These are phyloP conservation scores for Hamigera avellanea DNA, from an alignment of 495 filamentous ascomycete species.

Conservation along the genomic window DNA sequence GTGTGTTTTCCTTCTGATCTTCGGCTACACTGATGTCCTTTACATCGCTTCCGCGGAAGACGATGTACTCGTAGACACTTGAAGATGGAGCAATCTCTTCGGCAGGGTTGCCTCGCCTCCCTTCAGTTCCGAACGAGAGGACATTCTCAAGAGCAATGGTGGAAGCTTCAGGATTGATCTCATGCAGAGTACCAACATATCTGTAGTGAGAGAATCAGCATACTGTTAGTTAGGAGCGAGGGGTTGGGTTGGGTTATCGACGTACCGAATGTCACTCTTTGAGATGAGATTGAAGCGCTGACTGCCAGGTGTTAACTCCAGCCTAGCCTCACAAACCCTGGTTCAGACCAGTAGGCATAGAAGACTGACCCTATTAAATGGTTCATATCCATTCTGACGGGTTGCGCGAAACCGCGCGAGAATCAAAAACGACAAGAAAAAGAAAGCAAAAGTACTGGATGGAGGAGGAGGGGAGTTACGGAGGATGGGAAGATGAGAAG, in stretches of 20 bases:
- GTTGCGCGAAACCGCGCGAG: constrained; percentile 24
- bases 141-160: constrained; percentile 97
- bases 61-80: constrained; percentile 94
- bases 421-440: constrained; percentile 6
- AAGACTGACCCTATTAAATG: constrained; percentile 41
- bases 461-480: constrained; percentile 4
- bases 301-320: constrained; percentile 37
- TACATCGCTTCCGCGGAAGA: constrained; percentile 97
- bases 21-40: constrained; percentile 93
- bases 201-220: constrained; percentile 35
- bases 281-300: constrained; percentile 65
- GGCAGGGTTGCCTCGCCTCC: constrained; percentile 60
- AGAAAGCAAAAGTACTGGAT: constrained; percentile 6
- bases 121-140: constrained; percentile 85
- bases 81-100: constrained; percentile 74
- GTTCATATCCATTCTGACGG: constrained; percentile 41
- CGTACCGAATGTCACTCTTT: constrained; percentile 90
- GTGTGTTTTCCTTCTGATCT: constrained; percentile 61
- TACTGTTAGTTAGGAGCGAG: not conserved
- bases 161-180: constrained; percentile 93
- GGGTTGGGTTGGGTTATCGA: constrained; percentile 3
- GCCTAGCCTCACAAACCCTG: constrained; percentile 29
- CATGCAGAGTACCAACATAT: constrained; percentile 90
- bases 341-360: constrained; percentile 19
- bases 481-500: constrained; percentile 6